These are phyloP conservation scores for Zygotorulaspora mrakii DNA, from an alignment of 1,139 yeast genomes.

Conservation along the genomic window DNA sequence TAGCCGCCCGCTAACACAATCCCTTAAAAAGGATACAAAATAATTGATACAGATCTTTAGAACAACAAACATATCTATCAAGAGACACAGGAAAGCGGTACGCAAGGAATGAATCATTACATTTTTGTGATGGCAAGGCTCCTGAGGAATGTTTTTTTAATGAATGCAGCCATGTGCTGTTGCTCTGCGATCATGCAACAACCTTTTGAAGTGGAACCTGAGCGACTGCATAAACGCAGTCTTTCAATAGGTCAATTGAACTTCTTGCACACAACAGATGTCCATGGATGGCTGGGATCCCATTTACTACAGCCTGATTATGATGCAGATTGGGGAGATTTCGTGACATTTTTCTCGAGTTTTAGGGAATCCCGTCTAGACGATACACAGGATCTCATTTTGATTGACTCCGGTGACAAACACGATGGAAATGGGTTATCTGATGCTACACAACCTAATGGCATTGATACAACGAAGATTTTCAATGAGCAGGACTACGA, in stretches of 20 bases:
- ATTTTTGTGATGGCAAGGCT: neutral
- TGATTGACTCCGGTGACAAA: slow-evolving; percentile 88
- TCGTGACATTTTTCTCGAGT: slow-evolving; percentile 60
- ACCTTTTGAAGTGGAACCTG: slow-evolving; percentile 7
- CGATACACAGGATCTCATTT: slow-evolving; percentile 53
- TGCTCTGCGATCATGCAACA: slow-evolving; percentile 7
- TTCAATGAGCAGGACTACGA: slow-evolving; percentile 72
- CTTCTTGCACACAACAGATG: slow-evolving; percentile 89
- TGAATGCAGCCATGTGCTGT: neutral
- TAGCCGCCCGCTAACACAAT: neutral
- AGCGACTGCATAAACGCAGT: slow-evolving; percentile 38
- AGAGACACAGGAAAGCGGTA: too few relatives aligned
- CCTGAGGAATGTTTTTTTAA: neutral
- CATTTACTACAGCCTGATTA: slow-evolving; percentile 72
- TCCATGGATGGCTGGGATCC: slow-evolving; percentile 94
- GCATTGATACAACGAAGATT: slow-evolving; percentile 56
- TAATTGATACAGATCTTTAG: neutral
- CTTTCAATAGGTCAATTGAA: slow-evolving; percentile 68
- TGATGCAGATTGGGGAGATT: slow-evolving; percentile 92
- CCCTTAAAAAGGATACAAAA: neutral
- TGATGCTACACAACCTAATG: slow-evolving; percentile 74
- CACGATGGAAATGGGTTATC: slow-evolving; percentile 90
- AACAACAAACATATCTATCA: too few relatives aligned
- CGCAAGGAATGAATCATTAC: too few relatives aligned
- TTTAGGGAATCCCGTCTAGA: slow-evolving; percentile 45